phyloP scores from a whole-genome alignment of 441 rosid genomes.

The Sinapis alba region DNA sequence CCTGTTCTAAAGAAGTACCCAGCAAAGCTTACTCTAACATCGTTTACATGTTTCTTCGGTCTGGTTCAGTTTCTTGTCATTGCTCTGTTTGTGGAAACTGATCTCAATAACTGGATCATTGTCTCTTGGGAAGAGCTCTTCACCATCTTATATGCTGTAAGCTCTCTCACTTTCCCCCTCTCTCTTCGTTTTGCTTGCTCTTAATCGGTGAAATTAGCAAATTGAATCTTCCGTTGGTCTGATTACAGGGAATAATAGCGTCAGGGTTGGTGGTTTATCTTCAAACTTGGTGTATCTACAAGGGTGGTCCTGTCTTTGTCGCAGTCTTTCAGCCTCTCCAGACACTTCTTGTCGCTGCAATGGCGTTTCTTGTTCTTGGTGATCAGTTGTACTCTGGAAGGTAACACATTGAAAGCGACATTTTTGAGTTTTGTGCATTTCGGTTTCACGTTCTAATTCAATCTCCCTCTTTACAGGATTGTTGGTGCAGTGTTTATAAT shows the following conservation, averaged over 20 bases:
- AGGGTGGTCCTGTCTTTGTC: constrained; percentile 78
- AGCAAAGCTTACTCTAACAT: constrained; percentile 72
- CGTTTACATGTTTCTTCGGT: constrained; percentile 71
- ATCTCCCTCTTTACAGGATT: constrained; percentile 43
- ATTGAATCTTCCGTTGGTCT: background rate
- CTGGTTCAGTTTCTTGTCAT: constrained; percentile 68
- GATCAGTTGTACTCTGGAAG: constrained; percentile 75
- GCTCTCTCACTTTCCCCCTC: background rate
- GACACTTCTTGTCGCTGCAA: constrained; percentile 69
- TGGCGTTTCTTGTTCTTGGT: constrained; percentile 69
- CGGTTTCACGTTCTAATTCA: background rate
- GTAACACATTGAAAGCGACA: constrained; percentile 28
- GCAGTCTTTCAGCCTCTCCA: constrained; percentile 82
- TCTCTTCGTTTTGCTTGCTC: background rate
- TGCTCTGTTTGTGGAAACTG: constrained; percentile 66
- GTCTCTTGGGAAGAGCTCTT: constrained; percentile 75
- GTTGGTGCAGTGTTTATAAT: constrained; percentile 66
- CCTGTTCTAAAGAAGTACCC: constrained; percentile 73
- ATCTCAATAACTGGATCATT: constrained; percentile 63
- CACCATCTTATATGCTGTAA: constrained; percentile 73
- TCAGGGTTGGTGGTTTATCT: constrained; percentile 73
- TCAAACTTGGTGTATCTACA: constrained; percentile 82
- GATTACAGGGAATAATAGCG: constrained; percentile 66
- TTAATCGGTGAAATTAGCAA: background rate
- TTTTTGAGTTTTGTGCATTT: background rate